A percentile compares a stretch with the other conserved stretches of the same genome.
Evolutionary conservation across 2,329 filamentous ascomycete genomes (phyloP).

Genomic region (Fusarium anthophilum): DNA sequence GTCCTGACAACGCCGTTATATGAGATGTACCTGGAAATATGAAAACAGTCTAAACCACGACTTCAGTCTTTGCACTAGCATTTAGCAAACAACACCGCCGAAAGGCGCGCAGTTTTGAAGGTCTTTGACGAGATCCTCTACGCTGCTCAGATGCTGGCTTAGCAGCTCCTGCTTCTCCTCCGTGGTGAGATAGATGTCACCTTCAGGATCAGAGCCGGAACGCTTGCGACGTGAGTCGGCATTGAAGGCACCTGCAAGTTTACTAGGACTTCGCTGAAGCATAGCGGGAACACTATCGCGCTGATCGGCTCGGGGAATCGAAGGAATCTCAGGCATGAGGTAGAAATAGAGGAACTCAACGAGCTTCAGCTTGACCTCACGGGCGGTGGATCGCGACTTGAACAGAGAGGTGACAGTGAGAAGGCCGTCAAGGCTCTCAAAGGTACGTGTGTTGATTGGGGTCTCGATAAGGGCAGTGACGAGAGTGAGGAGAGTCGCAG

Average conservation of each 20-base stretch:
- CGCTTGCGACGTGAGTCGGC: slow-evolving; percentile 46
- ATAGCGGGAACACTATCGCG: slow-evolving; percentile 60
- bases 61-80: neutral
- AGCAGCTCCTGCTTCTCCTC: slow-evolving; percentile 85
- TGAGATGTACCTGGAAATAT: neutral
- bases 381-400: slow-evolving; percentile 84
- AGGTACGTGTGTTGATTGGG: slow-evolving; percentile 88
- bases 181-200: slow-evolving; percentile 66
- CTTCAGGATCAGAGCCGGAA: slow-evolving; percentile 47
- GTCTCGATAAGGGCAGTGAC: slow-evolving; percentile 88
- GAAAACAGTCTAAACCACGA: neutral
- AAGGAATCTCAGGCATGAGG: slow-evolving; percentile 87
- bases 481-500: slow-evolving; percentile 86
- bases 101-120: slow-evolving; percentile 82
- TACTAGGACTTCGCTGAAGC: slow-evolving; percentile 74
- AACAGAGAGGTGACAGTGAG: slow-evolving; percentile 92
- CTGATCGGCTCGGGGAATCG: slow-evolving; percentile 60
- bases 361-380: slow-evolving; percentile 94
- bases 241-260: slow-evolving; percentile 67
- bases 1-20: slow-evolving; percentile 30
- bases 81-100: slow-evolving; percentile 65
- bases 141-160: slow-evolving; percentile 80
- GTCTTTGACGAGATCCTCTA: slow-evolving; percentile 86
- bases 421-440: slow-evolving; percentile 91
- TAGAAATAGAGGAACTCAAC: slow-evolving; percentile 99